Evolutionary conservation across 2,329 filamentous ascomycete genomes (phyloP).

Genomic region (Ophiostoma montium): DNA sequence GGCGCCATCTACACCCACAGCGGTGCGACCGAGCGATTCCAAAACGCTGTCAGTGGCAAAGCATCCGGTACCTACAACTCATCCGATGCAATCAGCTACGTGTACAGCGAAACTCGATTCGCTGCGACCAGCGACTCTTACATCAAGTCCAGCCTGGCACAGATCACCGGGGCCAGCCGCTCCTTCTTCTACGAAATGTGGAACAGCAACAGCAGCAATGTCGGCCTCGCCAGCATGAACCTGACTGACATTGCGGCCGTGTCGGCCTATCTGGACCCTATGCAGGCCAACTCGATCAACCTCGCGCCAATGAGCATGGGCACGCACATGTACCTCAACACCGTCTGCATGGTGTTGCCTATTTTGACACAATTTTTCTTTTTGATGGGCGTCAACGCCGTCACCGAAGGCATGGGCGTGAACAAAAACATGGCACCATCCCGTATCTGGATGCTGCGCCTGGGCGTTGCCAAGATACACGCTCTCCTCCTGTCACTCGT

Average conservation of each 20-base stretch:
- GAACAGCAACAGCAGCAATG: conserved; percentile 3
- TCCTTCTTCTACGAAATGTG: conserved; percentile 15
- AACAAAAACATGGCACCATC: conserved; percentile 14
- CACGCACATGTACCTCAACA: conserved; percentile 23
- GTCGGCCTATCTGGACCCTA: conserved; percentile 22
- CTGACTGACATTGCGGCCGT: conserved; percentile 12
- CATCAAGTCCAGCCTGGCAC: conserved; percentile 17
- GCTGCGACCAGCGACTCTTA: conserved; percentile 18
- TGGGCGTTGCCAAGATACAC: conserved; percentile 19
- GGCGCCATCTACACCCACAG: conserved; percentile 21
- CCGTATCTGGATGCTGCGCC: conserved; percentile 12
- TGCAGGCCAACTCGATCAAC: conserved; percentile 17
- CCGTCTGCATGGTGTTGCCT: conserved; percentile 25
- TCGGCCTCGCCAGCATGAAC: neutral
- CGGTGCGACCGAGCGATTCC: conserved; percentile 20
- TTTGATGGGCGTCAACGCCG: conserved; percentile 18
- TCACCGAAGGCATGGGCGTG: conserved; percentile 7
- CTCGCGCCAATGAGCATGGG: conserved; percentile 23
- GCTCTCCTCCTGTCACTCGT: conserved; percentile 24
- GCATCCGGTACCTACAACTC: conserved; percentile 19
- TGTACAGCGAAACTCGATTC: conserved; percentile 25
- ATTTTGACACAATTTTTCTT: conserved; percentile 22
- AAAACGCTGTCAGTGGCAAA: conserved; percentile 17
- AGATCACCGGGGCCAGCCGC: conserved; percentile 2
- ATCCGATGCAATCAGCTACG: conserved; percentile 20